Evolutionary conservation across 176 grass and related monocot genomes (phyloP), one percentile per base, ranked within the genome.

Genomic region (Eragrostis nindensis): DNA sequence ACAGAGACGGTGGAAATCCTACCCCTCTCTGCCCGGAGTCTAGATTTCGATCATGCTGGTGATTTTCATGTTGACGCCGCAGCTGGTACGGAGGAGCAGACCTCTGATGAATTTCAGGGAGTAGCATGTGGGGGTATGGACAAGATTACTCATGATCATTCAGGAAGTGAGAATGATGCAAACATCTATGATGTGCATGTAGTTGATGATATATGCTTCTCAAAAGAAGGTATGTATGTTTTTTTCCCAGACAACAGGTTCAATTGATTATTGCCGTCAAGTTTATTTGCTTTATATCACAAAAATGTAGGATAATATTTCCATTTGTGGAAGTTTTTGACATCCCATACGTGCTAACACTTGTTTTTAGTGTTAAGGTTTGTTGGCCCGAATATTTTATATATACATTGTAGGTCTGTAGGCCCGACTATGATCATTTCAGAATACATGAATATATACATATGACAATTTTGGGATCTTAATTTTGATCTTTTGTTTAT

Each of bases 141-240:
- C 36, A 86, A 83, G 71, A 76, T 22, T 70, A 32, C 8, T 39
- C 22, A 71, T 84, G 82, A 84, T 55, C 56, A 67, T 45, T 11
- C 21, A 21, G 76, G 49, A 78, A 85, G 47, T 25, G 83, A 83
- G 49, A 90, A 84, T 66, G 95, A 92, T 65, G 80, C 76, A 27
- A 82, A 78, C 52, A 78, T 99, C 29, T 87, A 85, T 27, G 94
- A 97, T 73, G 94, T 97, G 24, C 90, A 97, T 89, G 94, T 97
- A 43, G 82, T 99, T 72, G 88, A 89, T 71, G 88, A 93, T 76
- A 89, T 82, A 36, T 77, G 39, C 40, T 63, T 82, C 59, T 40
- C 69, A 0, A 88, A 55, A 66, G 84, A 87, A 87, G 83, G 83
- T 81, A 70, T 62, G 27, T 1, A 59, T 59, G 12, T 29, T 76